Evolutionary conservation across 2,329 filamentous ascomycete species (phyloP).

Genomic region (Pezizomycotina sp.): DNA sequence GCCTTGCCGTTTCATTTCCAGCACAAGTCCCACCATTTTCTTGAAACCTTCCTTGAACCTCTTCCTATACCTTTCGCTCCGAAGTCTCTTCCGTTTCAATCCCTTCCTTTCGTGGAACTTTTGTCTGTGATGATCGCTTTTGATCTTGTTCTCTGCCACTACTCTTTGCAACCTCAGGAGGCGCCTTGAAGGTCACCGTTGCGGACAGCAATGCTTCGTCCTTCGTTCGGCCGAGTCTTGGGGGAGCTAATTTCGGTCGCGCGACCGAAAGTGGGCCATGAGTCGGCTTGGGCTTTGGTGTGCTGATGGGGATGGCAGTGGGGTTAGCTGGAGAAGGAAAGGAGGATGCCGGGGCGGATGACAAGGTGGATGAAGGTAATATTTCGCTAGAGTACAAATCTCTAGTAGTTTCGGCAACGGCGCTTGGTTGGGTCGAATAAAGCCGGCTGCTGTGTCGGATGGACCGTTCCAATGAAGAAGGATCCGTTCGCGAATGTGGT

Average conservation of each 20-base stretch:
- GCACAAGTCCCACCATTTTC: slow-evolving; percentile 46
- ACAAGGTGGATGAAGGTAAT: too few species aligned
- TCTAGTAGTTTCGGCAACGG: too few species aligned
- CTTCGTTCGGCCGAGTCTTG: slow-evolving; percentile 24
- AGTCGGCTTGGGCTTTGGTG: not conserved
- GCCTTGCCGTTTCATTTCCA: slow-evolving; percentile 57
- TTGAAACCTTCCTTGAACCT: slow-evolving; percentile 55
- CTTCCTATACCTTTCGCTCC: slow-evolving; percentile 49
- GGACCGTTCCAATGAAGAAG: too few species aligned
- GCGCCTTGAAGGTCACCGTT: slow-evolving; percentile 35
- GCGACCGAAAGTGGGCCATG: too few species aligned
- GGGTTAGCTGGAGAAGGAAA: not conserved
- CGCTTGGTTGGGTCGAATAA: too few species aligned
- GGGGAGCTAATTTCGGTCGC: slow-evolving; percentile 22
- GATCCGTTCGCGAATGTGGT: too few species aligned
- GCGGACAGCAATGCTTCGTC: slow-evolving; percentile 27
- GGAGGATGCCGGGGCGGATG: too few species aligned
- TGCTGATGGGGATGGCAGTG: not conserved
- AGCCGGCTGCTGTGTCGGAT: too few species aligned
- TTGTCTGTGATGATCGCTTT: slow-evolving; percentile 41
- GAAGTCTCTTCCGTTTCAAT: slow-evolving; percentile 59
- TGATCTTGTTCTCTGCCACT: slow-evolving; percentile 42
- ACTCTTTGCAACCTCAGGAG: slow-evolving; percentile 33
- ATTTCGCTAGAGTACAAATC: too few species aligned
- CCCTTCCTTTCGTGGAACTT: slow-evolving; percentile 59